These are phyloP conservation scores for Metschnikowia continentalis DNA, from an alignment of 805 yeast species.

Conservation along the genomic window DNA sequence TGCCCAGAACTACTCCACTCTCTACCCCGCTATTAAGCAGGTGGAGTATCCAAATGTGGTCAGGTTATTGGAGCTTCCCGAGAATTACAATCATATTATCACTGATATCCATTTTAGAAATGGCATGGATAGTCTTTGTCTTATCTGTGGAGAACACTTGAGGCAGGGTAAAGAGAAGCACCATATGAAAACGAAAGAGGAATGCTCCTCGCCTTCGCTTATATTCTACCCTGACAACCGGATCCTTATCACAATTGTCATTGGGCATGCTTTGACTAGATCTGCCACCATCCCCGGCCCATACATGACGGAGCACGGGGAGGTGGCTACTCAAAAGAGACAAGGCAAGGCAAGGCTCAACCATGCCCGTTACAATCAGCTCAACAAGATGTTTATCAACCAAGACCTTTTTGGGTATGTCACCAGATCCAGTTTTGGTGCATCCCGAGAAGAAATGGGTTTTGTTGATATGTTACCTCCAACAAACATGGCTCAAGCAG, in stretches of 20 bases:
- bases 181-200: constrained; percentile 1
- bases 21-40: neutral
- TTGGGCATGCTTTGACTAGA: constrained; percentile 1
- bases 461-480: neutral
- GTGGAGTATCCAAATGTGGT: constrained; percentile 54
- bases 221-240: constrained; percentile 5
- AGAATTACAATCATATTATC: constrained; percentile 28
- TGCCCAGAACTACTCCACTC: neutral
- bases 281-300: constrained; percentile 51
- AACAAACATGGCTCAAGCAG: neutral
- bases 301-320: constrained; percentile 72
- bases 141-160: constrained; percentile 29
- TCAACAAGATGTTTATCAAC: constrained; percentile 58
- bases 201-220: constrained; percentile 9
- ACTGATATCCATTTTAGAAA: constrained; percentile 19
- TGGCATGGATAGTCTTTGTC: constrained; percentile 27
- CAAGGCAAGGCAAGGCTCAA: constrained; percentile 57
- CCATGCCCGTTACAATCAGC: constrained; percentile 48
- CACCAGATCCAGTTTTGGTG: constrained; percentile 21
- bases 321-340: constrained; percentile 53
- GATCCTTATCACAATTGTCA: neutral
- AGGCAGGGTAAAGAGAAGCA: neutral
- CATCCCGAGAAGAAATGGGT: constrained; percentile 1
- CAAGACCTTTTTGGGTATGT: constrained; percentile 53
- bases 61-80: constrained; percentile 51